phyloP scores from a whole-genome alignment of 2,329 filamentous ascomycete genomes.

The Colletotrichum orbiculare region DNA sequence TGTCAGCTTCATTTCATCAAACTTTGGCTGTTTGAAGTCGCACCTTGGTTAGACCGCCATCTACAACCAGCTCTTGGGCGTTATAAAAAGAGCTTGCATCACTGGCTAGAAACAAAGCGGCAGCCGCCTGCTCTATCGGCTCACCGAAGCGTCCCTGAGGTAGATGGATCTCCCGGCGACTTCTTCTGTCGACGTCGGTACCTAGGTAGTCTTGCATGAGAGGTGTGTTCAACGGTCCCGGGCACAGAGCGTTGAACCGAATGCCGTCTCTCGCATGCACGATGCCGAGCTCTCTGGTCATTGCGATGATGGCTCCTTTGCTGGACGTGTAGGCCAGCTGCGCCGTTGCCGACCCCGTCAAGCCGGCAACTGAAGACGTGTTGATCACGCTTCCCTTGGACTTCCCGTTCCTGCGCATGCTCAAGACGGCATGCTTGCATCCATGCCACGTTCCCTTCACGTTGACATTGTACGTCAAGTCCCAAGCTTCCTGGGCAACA shows the following conservation, averaged over 20 bases:
- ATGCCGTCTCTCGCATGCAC: constrained; percentile 80
- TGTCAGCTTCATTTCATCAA: not conserved
- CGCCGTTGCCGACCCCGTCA: constrained; percentile 78
- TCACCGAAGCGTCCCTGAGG: constrained; percentile 80
- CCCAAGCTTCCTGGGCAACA: constrained; percentile 73
- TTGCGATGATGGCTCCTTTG: constrained; percentile 79
- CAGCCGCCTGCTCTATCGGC: constrained; percentile 80
- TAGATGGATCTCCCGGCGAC: constrained; percentile 80
- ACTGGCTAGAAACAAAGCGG: constrained; percentile 78
- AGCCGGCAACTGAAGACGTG: constrained; percentile 77
- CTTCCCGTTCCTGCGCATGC: constrained; percentile 75
- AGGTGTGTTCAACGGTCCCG: constrained; percentile 79
- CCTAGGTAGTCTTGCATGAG: constrained; percentile 82
- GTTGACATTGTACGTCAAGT: constrained; percentile 79
- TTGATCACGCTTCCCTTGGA: constrained; percentile 77
- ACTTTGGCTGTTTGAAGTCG: not conserved
- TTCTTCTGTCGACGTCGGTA: constrained; percentile 75
- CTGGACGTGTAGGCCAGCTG: constrained; percentile 81
- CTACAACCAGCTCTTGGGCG: constrained; percentile 77
- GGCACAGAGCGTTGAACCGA: constrained; percentile 80
- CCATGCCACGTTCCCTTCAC: constrained; percentile 85
- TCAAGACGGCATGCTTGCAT: constrained; percentile 77
- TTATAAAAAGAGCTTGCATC: constrained; percentile 82
- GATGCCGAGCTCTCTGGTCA: constrained; percentile 80
- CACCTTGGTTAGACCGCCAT: constrained; percentile 75